A percentile compares a stretch with the other conserved stretches of the same genome.
These are phyloP conservation scores for Sporothrix humicola DNA, from an alignment of 2,329 filamentous ascomycete species.

Conservation along the genomic window DNA sequence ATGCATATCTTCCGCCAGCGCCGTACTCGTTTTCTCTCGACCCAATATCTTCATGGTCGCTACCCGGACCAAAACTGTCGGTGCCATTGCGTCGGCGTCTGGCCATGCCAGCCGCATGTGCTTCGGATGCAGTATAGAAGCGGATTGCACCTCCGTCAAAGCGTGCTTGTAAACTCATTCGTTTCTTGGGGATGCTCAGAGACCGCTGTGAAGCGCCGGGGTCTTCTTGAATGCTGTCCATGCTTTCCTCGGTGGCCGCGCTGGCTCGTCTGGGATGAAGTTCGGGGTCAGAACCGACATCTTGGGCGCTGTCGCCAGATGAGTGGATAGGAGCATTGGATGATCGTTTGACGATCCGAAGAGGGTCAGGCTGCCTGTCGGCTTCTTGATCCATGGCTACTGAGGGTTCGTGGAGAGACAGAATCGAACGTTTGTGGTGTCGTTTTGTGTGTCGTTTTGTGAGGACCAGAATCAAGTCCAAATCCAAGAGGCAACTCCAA, in stretches of 20 bases:
- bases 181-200: constrained; percentile 48
- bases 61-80: constrained; percentile 28
- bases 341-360: constrained; percentile 38
- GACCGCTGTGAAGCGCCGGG: constrained; percentile 39
- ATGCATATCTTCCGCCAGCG: not conserved
- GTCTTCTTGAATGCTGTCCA: constrained; percentile 41
- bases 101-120: not conserved
- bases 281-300: not conserved
- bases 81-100: constrained; percentile 30
- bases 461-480: not conserved
- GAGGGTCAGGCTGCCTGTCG: constrained; percentile 35
- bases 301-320: not conserved
- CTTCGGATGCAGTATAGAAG: constrained; percentile 23
- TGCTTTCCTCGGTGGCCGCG: constrained; percentile 41
- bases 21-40: not conserved
- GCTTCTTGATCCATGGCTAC: not conserved
- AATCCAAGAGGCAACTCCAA: constrained; percentile 19
- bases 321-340: not conserved
- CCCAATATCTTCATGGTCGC: not conserved
- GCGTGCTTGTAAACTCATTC: constrained; percentile 32
- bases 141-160: constrained; percentile 31
- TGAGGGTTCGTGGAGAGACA: not conserved
- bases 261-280: constrained; percentile 35
- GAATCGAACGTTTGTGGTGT: not conserved
- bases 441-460: not conserved